phyloP scores from a whole-genome alignment of 805 yeast genomes.

The Clavispora carvajalis region DNA sequence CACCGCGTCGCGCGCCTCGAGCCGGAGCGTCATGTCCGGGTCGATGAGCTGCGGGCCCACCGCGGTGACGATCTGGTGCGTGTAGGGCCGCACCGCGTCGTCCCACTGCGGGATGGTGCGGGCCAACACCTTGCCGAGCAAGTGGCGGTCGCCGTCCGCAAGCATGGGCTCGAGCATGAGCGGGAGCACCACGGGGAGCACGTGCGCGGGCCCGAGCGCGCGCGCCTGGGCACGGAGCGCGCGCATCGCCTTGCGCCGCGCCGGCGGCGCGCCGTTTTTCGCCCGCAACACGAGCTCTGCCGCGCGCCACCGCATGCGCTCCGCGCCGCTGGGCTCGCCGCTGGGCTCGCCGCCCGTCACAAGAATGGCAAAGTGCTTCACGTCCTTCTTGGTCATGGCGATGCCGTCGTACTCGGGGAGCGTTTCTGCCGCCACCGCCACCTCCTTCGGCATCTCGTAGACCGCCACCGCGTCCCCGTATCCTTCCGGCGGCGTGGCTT shows the following conservation, averaged over 20 bases:
- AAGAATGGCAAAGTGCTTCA: slow-evolving; percentile 63
- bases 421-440: slow-evolving; percentile 15
- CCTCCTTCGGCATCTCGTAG: slow-evolving; percentile 48
- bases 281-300: slow-evolving; percentile 61
- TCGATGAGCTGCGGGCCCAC: slow-evolving; percentile 77
- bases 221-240: slow-evolving; percentile 59
- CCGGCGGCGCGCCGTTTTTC: slow-evolving; percentile 70
- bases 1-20: slow-evolving; percentile 76
- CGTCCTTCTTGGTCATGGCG: slow-evolving; percentile 55
- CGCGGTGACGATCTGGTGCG: slow-evolving; percentile 67
- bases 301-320: slow-evolving; percentile 53
- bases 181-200: slow-evolving; percentile 73
- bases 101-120: slow-evolving; percentile 64
- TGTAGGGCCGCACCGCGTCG: slow-evolving; percentile 61
- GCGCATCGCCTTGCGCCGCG: slow-evolving; percentile 66
- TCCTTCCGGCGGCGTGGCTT: slow-evolving; percentile 39
- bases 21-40: slow-evolving; percentile 67
- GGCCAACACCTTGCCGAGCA: slow-evolving; percentile 70
- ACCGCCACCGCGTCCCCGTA: slow-evolving; percentile 34
- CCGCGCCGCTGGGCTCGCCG: slow-evolving; percentile 41
- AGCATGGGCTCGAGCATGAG: slow-evolving; percentile 64
- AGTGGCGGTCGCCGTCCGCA: slow-evolving; percentile 79
- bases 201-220: slow-evolving; percentile 60
- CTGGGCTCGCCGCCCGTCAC: slow-evolving; percentile 15
- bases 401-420: slow-evolving; percentile 13